Conservation (phyloP, 2,329 filamentous ascomycete genomes). For the Penicillium sp. region DNA sequence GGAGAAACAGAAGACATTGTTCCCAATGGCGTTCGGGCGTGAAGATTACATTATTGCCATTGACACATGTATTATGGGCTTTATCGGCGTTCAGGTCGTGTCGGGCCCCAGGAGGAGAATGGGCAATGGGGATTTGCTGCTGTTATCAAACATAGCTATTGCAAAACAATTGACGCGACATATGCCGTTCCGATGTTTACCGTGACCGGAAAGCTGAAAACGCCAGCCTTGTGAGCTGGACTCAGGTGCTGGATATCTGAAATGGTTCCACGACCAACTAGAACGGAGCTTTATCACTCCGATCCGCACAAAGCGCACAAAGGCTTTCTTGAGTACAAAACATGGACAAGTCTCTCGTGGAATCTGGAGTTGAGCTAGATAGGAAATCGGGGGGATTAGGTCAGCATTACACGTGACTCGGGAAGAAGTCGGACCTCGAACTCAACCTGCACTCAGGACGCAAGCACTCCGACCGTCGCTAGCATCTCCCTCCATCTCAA, state of each 20-base stretch:
- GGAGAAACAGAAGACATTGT: slow-evolving; percentile 3
- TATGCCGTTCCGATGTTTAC: neutral
- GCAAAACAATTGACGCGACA: neutral
- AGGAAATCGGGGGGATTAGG: slow-evolving; percentile 9
- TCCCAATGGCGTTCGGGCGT: slow-evolving; percentile 21
- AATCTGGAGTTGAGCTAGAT: neutral
- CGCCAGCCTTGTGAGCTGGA: neutral
- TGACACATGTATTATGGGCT: slow-evolving; percentile 6
- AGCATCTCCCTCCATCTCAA: slow-evolving; percentile 27
- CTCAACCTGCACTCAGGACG: slow-evolving; percentile 25
- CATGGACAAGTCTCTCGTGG: neutral
- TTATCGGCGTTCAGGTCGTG: slow-evolving; percentile 7
- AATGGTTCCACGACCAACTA: neutral
- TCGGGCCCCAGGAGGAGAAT: neutral
- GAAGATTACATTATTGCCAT: slow-evolving; percentile 17
- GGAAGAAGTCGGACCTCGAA: slow-evolving; percentile 28
- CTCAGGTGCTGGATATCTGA: neutral
- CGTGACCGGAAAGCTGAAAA: neutral
- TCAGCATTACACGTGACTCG: slow-evolving; percentile 21
- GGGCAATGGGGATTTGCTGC: neutral
- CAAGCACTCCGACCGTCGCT: slow-evolving; percentile 26
- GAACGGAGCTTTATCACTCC: no score
- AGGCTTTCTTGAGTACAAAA: neutral
- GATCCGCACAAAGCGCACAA: no score
- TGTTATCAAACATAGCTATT: neutral